Evolutionary conservation across 2,329 filamentous ascomycete species (phyloP).

Genomic region (Stylonectria norvegica): DNA sequence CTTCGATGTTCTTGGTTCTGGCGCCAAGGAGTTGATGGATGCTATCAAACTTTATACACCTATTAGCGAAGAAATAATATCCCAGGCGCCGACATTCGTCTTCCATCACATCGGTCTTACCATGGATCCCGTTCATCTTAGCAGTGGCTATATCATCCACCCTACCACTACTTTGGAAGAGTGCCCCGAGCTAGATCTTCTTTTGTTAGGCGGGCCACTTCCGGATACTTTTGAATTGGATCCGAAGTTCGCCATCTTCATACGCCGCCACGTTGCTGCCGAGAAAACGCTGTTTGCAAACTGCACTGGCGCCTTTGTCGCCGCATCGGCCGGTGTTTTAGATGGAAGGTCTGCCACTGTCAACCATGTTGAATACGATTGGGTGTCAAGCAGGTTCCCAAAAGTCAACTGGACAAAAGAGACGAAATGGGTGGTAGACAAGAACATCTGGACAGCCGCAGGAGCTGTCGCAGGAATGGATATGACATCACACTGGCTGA

Average conservation of each 20-base stretch:
- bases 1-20: conserved; percentile 29
- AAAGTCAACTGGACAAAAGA: conserved; percentile 43
- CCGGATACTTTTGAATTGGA: conserved; percentile 26
- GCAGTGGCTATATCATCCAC: conserved; percentile 16
- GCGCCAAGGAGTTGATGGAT: conserved; percentile 17
- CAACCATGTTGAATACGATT: conserved; percentile 35
- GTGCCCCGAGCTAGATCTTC: conserved; percentile 36
- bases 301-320: conserved; percentile 35
- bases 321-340: conserved; percentile 35
- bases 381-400: conserved; percentile 31
- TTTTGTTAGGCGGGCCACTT: conserved; percentile 35
- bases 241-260: conserved; percentile 29
- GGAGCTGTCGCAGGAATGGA: conserved; percentile 46
- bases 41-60: conserved; percentile 9
- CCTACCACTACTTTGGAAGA: conserved; percentile 33
- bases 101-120: conserved; percentile 36
- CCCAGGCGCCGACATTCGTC: conserved; percentile 27
- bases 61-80: conserved; percentile 17
- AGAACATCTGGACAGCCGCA: conserved; percentile 45
- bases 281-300: conserved; percentile 36
- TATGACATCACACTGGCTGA: conserved; percentile 40
- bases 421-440: conserved; percentile 43
- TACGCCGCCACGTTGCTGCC: conserved; percentile 33
- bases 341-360: conserved; percentile 42
- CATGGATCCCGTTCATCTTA: conserved; percentile 24